These are phyloP conservation scores for Termitomyces titanicus DNA, from an alignment of 768 basidiomycete genomes.

Conservation along the genomic window DNA sequence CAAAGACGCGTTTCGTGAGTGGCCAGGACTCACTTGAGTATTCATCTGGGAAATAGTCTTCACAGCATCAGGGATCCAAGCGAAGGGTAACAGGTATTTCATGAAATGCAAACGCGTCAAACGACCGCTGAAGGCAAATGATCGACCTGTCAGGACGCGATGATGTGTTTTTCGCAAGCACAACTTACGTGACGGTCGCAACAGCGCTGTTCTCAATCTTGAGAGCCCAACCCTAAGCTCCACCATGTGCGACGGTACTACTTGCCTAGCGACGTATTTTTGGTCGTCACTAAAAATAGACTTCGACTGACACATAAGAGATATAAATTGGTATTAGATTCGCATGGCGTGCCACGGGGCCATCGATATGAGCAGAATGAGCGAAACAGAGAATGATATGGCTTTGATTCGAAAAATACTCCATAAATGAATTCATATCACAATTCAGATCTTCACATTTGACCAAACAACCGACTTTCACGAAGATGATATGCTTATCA, in stretches of 20 bases:
- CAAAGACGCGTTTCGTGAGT: conserved; percentile 5
- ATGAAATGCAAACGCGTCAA: background rate
- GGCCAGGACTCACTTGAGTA: background rate
- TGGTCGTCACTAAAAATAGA: background rate
- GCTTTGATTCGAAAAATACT: background rate
- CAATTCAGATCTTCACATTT: background rate
- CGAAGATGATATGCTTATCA: background rate
- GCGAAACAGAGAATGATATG: background rate
- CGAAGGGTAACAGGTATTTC: background rate
- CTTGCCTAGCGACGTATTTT: background rate
- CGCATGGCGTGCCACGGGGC: background rate
- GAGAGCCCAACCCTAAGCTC: background rate
- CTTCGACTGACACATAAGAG: background rate
- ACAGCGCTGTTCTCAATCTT: background rate
- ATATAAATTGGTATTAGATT: background rate
- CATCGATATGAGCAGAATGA: no score
- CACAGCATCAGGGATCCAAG: background rate
- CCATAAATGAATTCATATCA: background rate
- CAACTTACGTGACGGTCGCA: background rate
- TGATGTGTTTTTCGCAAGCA: background rate
- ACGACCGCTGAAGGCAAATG: background rate
- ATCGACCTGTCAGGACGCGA: background rate
- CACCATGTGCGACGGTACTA: background rate
- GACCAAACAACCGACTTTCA: background rate
- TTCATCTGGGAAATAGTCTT: background rate